Conservation (phyloP, 1,284 basidiomycete species). For the Ustanciosporium gigantosporum region DNA sequence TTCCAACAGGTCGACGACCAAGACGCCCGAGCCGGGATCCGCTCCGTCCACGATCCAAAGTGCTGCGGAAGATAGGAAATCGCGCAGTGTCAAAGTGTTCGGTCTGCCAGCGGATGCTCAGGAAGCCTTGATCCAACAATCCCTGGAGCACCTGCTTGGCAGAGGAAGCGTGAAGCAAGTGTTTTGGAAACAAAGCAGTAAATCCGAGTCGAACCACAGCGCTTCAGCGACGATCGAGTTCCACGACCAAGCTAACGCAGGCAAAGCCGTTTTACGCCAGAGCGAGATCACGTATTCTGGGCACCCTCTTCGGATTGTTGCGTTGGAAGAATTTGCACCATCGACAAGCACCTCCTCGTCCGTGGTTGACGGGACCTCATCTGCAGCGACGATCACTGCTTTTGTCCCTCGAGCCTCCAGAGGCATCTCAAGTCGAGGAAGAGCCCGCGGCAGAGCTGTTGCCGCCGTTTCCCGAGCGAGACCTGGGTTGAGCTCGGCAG, state of each 20-base stretch:
- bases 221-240: conserved; percentile 46
- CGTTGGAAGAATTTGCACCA: too few species aligned
- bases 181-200: conserved; percentile 26
- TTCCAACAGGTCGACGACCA: neutral
- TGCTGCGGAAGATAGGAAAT: conserved; percentile 2
- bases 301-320: too few species aligned
- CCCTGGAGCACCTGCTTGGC: conserved; percentile 43
- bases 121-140: conserved; percentile 59
- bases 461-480: too few species aligned
- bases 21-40: neutral
- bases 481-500: too few species aligned
- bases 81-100: conserved; percentile 35
- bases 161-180: conserved; percentile 39
- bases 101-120: conserved; percentile 54
- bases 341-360: too few species aligned
- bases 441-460: too few species aligned
- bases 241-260: conserved; percentile 26
- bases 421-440: too few species aligned
- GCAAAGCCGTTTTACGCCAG: conserved; percentile 26
- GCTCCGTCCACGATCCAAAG: neutral
- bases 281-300: neutral
- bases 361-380: too few species aligned
- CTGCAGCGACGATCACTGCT: too few species aligned
- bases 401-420: too few species aligned
- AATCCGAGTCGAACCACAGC: conserved; percentile 1